Conservation (phyloP, 2,329 filamentous ascomycete species). For the Xylariaceae sp. region DNA sequence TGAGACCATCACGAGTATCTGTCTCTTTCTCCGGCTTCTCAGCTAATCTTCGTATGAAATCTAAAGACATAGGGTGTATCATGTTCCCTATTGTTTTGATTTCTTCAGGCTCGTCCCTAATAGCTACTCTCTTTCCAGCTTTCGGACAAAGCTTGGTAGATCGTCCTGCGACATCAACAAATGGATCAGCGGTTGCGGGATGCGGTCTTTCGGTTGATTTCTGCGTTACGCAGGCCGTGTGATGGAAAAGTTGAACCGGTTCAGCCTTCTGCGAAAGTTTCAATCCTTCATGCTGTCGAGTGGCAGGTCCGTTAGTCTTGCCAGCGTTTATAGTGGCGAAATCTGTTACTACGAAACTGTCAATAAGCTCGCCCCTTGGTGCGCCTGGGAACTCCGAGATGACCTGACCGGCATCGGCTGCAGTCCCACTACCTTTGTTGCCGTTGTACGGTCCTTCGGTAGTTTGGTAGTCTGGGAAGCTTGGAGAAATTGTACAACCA, state of each 20-base stretch:
- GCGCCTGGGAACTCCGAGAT: no score
- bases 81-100: neutral
- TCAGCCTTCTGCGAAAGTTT: neutral
- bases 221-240: neutral
- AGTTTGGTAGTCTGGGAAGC: no score
- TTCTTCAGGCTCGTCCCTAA: neutral
- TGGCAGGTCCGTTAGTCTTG: no score
- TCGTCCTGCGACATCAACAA: neutral
- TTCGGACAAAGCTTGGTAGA: neutral
- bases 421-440: no score
- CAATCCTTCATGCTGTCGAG: no score
- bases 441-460: no score
- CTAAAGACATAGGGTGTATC: constrained; percentile 9
- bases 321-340: no score
- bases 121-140: neutral
- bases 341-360: no score
- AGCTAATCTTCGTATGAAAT: constrained; percentile 9
- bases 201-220: neutral
- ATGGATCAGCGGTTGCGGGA: neutral
- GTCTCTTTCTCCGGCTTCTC: constrained; percentile 6
- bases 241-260: neutral
- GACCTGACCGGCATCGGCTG: no score
- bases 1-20: neutral
- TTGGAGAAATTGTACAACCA: no score
- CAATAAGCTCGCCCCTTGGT: no score